Evolutionary conservation across 805 yeast species (phyloP), one percentile per base, ranked within the genome.

Genomic region (Metschnikowia sp.): DNA sequence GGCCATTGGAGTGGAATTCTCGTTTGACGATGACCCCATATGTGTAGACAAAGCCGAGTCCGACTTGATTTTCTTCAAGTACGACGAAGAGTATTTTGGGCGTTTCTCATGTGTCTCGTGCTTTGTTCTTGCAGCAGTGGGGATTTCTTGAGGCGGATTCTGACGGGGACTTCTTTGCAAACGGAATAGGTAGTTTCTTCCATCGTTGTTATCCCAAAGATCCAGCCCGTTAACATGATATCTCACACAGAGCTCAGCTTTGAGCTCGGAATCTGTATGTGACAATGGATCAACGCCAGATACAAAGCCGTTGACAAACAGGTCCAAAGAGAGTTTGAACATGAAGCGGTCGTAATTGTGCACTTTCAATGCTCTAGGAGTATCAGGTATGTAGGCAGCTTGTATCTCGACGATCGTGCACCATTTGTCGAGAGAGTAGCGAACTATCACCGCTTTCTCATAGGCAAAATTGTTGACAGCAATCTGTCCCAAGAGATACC

Each of bases 341-440:
- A 78, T 70, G 60, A 88, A 88, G 40, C 95, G 70, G 63, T 88
- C 96, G 63, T 81, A 84, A 45, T 72, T 64, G 41, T 82, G 69
- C 13, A 68, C 61, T 49, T 72, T 73, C 52, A 83, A 65, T 7
- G 75, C 62, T 35, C 74, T 61, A 6, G 84, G 82, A 1, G 75
- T 59, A 49, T 84, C 88, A 3, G 78, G 75, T 2, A 76, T 72
- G 66, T 79, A 89, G 3, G 61, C 54, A 4, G 91, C 86, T 36
- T 81, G 82, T 31, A 84, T 77, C 60, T 86, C 92, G 36, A 81
- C 74, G 19, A 83, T 79, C 0, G 95, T 83, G 37, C 69, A 70
- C 98, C 98, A 91, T 57, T 75, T 68, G 62, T 92, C 89, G 53
- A 82, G 72, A 0, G 96, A 81, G 66, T 88, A 91, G 45, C 90